Base-by-base conservation (phyloP, 768 basidiomycete genomes). In the Auricularia sp. region DNA sequence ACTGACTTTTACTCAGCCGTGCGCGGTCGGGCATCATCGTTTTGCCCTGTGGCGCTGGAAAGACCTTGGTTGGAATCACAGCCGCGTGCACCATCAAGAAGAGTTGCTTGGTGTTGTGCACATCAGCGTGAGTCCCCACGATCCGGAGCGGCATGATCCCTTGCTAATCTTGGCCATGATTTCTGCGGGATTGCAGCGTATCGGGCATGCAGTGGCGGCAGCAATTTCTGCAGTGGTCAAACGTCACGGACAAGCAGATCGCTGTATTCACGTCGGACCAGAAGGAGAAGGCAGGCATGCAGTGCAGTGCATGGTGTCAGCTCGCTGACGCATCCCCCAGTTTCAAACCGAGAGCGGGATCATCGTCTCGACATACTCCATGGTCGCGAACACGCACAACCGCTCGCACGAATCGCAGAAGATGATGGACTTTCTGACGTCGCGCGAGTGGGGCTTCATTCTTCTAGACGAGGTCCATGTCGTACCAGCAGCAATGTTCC, bases 51-150 rank as follows among this genome's bases (percentile, higher is more conserved):
- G 97, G 97, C 62, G 97, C 97, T 53, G 97, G 97, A 36, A 99
- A 99, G 79, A 99, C 97, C 12, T 82, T 99, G 3, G 97, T 99
- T 10, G 97, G 97, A n/a, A 98, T 99, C 72, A 98, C 96, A 2
- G 97, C 97, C 11, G 97, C 97, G 18, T 98, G 96, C 72, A 99
- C 97, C 34, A 95, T 99, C 79, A 98, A 98, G 80, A 99, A 99
- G 77, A 97, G 94, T 29, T 96, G 93, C 72, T 82, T 99, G 18
- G 95, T 99, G 14, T 79, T 99, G 54, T 98, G 96, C 76, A 99
- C 97, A 29, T 98, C 96, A 60, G 94, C 93, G 94, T 97, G 75
- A 77, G 93, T 81, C 18, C 21, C 29, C 29, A 29, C 29, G 29
- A 23, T 59, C 29, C 10, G 11, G 56, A 6, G 47, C 10, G 47